Evolutionary conservation across 805 yeast species (phyloP), one percentile per base, ranked within the genome.

Genomic region (Wickerhamomyces ciferrii): DNA sequence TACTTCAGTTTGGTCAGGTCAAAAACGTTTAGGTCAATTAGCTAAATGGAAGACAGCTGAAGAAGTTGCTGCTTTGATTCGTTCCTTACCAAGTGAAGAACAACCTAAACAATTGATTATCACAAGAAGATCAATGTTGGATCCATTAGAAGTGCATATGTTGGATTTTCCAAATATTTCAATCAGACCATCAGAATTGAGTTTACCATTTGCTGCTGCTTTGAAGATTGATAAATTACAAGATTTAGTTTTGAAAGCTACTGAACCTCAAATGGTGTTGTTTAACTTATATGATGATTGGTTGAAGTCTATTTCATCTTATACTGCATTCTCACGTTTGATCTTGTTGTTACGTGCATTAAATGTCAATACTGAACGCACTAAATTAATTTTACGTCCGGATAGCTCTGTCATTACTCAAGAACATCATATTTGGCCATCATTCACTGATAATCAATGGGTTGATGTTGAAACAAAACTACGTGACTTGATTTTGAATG

Each of bases 41-140:
- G 91, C 98, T 1, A 94, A 94, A 62, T 94, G 99, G 99, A 94
- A 92, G 63, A 83, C 98, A 1, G 98, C 99, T 0, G 99, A 94
- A 66, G 98, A 92, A 65, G 96, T 89, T 20, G 92, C 97, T 15
- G 96, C 96, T 0, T 70, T 94, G 52, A 77, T 94, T 18, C 75
- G 97, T 39, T 87, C 97, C 0, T 68, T 94, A 45, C 97, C 97
- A 1, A 75, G 81, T 45, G 97, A 92, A 58, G 97, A 94, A 65
- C 97, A 90, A 58, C 99, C 99, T 2, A 86, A 86, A 58, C 96
- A 91, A 65, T 69, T 94, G 49, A 86, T 94, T 60, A 91, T 88
- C 10, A 87, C 97, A 0, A 73, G 98, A 56, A 88, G 87, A 57
- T 95, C 96, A 14, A 84, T 94, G 75, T 59, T 87, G 48, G 99